A percentile compares a stretch with the other conserved stretches of the same genome.
Conservation (phyloP, 345 rosid species). For the Euclidium syriacum region DNA sequence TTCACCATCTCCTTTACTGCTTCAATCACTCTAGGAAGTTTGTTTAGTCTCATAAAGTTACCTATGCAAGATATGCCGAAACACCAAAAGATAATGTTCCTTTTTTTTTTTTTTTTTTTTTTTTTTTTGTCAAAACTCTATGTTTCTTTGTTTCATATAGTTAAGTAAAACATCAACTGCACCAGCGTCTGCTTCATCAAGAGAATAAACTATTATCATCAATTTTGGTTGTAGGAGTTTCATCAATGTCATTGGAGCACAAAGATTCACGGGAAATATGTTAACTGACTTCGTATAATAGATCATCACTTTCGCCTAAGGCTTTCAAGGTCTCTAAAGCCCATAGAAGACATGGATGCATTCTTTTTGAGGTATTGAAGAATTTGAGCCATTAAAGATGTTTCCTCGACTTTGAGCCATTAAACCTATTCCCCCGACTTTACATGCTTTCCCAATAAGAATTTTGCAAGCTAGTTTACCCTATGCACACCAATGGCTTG, state of each 20-base stretch:
- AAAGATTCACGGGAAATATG: constrained; percentile 38
- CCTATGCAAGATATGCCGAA: constrained; percentile 52
- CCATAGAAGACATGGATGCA: constrained; percentile 39
- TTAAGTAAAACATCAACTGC: constrained; percentile 44
- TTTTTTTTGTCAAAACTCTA: too few relatives aligned
- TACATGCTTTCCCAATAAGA: constrained; percentile 52
- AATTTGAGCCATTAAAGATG: constrained; percentile 34
- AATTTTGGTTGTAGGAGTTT: constrained; percentile 19
- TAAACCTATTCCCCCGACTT: too few relatives aligned
- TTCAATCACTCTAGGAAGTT: constrained; percentile 34
- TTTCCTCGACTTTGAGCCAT: too few relatives aligned
- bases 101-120: too few relatives aligned
- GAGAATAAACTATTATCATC: constrained; percentile 35
- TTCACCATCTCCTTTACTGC: constrained; percentile 41
- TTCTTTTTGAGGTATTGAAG: constrained; percentile 55
- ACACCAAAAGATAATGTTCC: too few relatives aligned
- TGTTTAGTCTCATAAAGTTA: constrained; percentile 37
- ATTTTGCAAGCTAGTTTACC: constrained; percentile 79
- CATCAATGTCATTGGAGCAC: constrained; percentile 10
- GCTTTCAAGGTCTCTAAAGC: constrained; percentile 42
- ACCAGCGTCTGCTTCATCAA: constrained; percentile 47
- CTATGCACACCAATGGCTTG: constrained; percentile 60
- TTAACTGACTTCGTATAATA: constrained; percentile 54
- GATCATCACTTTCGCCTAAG: constrained; percentile 41
- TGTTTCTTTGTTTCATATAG: constrained; percentile 27